Base-by-base conservation (phyloP, 2,329 filamentous ascomycete species). In the Cyanodermella asteris region DNA sequence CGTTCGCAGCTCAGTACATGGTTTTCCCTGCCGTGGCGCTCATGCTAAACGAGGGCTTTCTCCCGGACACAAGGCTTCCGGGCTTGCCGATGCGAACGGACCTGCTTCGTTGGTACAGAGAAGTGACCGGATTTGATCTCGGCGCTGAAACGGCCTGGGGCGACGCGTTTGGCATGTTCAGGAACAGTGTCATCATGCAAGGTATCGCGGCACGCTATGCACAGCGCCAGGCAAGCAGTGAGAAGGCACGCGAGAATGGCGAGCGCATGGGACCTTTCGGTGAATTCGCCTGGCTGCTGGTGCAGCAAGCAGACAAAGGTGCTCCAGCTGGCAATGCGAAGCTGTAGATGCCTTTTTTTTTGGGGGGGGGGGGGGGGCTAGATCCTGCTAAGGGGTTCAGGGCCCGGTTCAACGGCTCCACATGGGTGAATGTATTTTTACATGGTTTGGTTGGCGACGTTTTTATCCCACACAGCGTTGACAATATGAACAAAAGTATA, bases 191-290 rank as follows among this genome's bases (percentile, higher is more conserved):
- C 20, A 71, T 72, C 42, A 65, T 57, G 71, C 87, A 97, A 55
- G 87, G 87, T 3, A 94, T 97, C 44, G 82, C 82, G 24, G 87
- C 87, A 24, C 57, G 87, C 34, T 75, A 75, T 46, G 87, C 87
- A 14, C 53, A 64, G 23, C 57, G 84, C 24, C 84, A 94, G 59
- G 87, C 87, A 18, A 91, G 81, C 50, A 91, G 80, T 46, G 74
- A 67, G 29, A 65, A 74, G 44, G 87, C 87, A 5, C 63, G 59
- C 37, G 60, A 69, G 20, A 77, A 91, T 48, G 80, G 61, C 2
- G 54, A 53, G 28, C 64, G 66, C 45, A 70, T 76, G 50, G 59
- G 55, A 22, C 70, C 75, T 13, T 65, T 84, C 55, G 81, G 73
- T 1, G 60, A 78, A 47, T 59, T 74, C 38, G 77, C 80, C 5